These are phyloP conservation scores for Epichloe sylvatica DNA, from an alignment of 2,329 filamentous ascomycete species.

Conservation along the genomic window DNA sequence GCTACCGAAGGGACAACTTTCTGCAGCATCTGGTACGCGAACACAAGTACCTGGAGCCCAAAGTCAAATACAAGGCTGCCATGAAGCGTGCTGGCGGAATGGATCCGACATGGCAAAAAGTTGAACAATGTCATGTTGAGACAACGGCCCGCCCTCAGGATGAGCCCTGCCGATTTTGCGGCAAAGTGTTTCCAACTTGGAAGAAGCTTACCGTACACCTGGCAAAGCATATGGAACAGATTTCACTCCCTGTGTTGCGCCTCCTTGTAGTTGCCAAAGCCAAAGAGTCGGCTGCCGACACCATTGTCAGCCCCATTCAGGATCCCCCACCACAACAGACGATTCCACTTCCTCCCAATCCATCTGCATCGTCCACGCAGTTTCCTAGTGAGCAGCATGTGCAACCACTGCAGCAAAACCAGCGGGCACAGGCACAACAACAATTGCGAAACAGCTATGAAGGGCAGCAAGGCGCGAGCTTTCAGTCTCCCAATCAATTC, in stretches of 20 bases:
- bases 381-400: conserved; percentile 8
- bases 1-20: conserved; percentile 84
- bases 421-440: conserved; percentile 1
- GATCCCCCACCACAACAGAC: conserved; percentile 33
- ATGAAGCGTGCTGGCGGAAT: conserved; percentile 43
- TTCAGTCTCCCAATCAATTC: conserved; percentile 10
- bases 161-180: conserved; percentile 80
- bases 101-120: conserved; percentile 61
- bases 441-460: background rate
- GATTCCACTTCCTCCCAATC: conserved; percentile 12
- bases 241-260: conserved; percentile 65
- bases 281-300: conserved; percentile 42
- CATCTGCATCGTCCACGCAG: conserved; percentile 11
- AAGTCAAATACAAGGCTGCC: conserved; percentile 58
- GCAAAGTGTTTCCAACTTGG: conserved; percentile 67
- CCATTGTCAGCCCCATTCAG: conserved; percentile 54
- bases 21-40: conserved; percentile 83
- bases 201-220: conserved; percentile 90
- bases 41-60: conserved; percentile 75
- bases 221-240: conserved; percentile 87
- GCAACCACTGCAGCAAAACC: conserved; percentile 11
- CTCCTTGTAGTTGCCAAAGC: conserved; percentile 38
- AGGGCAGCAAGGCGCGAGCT: conserved; percentile 5
- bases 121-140: conserved; percentile 63
- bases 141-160: conserved; percentile 52